A percentile compares a stretch with the other conserved stretches of the same genome.
Evolutionary conservation across 768 basidiomycete species (phyloP).

Genomic region (Lactifluus subvellereus): DNA sequence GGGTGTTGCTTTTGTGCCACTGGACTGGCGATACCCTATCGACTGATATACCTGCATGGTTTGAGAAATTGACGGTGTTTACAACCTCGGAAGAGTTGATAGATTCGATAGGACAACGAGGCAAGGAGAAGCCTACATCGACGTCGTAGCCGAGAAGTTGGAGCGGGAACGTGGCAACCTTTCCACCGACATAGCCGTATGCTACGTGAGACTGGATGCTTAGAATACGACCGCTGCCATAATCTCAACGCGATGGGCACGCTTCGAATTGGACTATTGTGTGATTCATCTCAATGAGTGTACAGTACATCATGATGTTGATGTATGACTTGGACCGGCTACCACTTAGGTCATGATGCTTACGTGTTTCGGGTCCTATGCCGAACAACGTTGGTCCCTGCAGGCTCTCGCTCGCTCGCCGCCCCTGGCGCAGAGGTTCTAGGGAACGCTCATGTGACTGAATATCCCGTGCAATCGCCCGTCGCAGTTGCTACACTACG

Average conservation of each 20-base stretch:
- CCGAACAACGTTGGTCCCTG: too few relatives aligned
- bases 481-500: not conserved
- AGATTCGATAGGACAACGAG: not conserved
- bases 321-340: too few relatives aligned
- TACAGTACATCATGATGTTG: not conserved
- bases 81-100: conserved; percentile 45
- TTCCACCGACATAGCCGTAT: conserved; percentile 89
- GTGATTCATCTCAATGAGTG: not conserved
- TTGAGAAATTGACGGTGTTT: conserved; percentile 92
- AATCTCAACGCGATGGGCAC: too few relatives aligned
- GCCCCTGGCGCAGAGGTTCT: too few relatives aligned
- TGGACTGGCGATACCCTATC: conserved; percentile 77
- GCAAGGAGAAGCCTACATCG: conserved; percentile 53
- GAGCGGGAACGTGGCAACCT: conserved; percentile 70
- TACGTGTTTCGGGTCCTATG: too few relatives aligned
- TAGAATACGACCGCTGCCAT: conserved; percentile 51
- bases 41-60: conserved; percentile 63
- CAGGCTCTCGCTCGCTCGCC: too few relatives aligned
- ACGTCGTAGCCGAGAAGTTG: conserved; percentile 93
- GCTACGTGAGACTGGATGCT: conserved; percentile 93
- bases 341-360: too few relatives aligned
- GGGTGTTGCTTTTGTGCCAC: conserved; percentile 73
- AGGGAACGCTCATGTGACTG: too few relatives aligned
- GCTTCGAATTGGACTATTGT: not conserved
- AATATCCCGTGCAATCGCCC: not conserved